phyloP scores from a whole-genome alignment of 2,329 filamentous ascomycete genomes.

The Trichoderma polysporum region DNA sequence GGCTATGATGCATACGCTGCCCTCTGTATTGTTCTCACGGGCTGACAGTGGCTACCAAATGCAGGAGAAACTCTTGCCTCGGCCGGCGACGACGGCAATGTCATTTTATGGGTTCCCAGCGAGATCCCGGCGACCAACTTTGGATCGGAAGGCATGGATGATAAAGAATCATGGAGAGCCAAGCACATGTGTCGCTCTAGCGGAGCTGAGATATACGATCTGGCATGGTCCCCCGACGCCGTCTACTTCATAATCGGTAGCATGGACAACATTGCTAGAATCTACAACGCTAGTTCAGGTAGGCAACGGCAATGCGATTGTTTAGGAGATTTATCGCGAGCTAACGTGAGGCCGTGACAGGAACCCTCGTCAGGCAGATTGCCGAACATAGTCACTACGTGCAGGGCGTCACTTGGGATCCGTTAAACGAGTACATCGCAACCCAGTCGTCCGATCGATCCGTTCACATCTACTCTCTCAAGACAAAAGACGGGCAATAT shows the following conservation, averaged over 20 bases:
- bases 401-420: constrained; percentile 97
- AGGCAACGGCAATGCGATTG: constrained; percentile 32
- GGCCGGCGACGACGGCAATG: constrained; percentile 95
- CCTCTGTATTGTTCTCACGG: not conserved
- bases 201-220: constrained; percentile 94
- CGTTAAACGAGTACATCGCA: constrained; percentile 94
- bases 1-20: not conserved
- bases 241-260: constrained; percentile 96
- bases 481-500: constrained; percentile 95
- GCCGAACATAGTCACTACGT: constrained; percentile 98
- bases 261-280: constrained; percentile 97
- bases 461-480: constrained; percentile 94
- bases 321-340: constrained; percentile 2
- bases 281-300: constrained; percentile 94
- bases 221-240: constrained; percentile 98
- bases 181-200: constrained; percentile 98
- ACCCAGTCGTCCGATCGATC: constrained; percentile 98
- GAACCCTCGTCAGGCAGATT: constrained; percentile 79
- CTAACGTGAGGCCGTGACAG: constrained; percentile 31
- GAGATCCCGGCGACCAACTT: constrained; percentile 69
- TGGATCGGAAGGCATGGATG: constrained; percentile 82
- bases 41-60: constrained; percentile 20
- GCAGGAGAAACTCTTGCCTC: constrained; percentile 89
- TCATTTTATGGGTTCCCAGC: constrained; percentile 91
- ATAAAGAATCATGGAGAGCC: constrained; percentile 94